Base-by-base conservation (phyloP, 805 yeast species). In the Candida argentea region DNA sequence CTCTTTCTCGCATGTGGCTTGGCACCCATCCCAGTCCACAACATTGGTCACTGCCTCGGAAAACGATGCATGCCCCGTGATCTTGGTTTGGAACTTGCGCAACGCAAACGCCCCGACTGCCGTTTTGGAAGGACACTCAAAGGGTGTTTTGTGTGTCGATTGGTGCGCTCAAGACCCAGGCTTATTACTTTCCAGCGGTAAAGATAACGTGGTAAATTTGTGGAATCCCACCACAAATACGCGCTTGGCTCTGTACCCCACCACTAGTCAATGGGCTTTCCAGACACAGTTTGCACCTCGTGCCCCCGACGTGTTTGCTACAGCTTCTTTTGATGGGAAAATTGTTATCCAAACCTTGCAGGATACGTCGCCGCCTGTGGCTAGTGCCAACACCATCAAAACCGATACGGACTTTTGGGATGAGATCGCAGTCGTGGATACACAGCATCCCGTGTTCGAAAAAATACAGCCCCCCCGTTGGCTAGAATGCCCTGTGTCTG, bases 11-110 rank as follows among this genome's bases (percentile, higher is more conserved):
- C 69, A 71, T 35, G 93, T 91, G 9, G 85, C 79, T 33, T 91
- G 99, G 99, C 96, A 91, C 53, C 98, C 99, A 32, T 58, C 69
- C 24, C 78, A 77, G 56, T 74, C 89, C 33, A 89, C 97, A 10
- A 79, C 74, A 49, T 70, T 91, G 34, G 75, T 82, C 16, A 89
- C 97, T 15, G 95, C 94, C 16, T 76, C 91, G 16, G 86, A 79
- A 35, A 71, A 74, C 33, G 96, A 87, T 52, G 61, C 67, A 13
- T 72, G 73, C 28, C 94, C 98, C 8, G 68, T 81, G 18, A 75
- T 91, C 30, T 58, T 85, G 38, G 65, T 89, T 10, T 91, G 98
- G 98, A 96, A 91, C 60, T 67, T 91, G 48, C 74, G 96, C 55
- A 89, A 91, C 50, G 76, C 95, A 16, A 79, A 81, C 45, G 84